phyloP scores from a whole-genome alignment of 352 stramenopile genomes.

The Pythium scleroteichum region DNA sequence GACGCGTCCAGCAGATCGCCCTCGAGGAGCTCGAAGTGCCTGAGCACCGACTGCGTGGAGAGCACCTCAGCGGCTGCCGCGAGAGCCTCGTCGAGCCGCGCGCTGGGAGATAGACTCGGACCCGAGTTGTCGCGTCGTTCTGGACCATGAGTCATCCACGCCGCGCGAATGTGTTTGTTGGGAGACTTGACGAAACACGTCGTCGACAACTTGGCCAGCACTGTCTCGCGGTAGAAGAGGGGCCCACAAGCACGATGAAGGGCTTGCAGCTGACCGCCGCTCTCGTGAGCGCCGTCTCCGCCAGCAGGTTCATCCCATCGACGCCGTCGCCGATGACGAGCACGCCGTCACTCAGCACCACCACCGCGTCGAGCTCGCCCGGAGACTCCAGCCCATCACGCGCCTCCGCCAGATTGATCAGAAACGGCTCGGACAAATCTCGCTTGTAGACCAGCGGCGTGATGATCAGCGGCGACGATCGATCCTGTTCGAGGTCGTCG shows the following conservation, averaged over 20 bases:
- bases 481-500: not conserved
- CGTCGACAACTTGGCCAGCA: not conserved
- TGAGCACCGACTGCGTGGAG: not conserved
- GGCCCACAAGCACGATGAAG: not conserved
- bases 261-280: not conserved
- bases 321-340: not conserved
- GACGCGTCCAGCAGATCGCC: constrained; percentile 11
- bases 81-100: not conserved
- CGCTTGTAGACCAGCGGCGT: not conserved
- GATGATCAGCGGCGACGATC: not conserved
- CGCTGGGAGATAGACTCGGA: not conserved
- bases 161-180: constrained; percentile 2
- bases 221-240: constrained; percentile 5
- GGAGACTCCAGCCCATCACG: not conserved
- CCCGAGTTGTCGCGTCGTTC: not conserved
- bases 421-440: not conserved
- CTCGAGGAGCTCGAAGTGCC: constrained; percentile 1
- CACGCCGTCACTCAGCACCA: not conserved
- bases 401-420: not conserved
- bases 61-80: not conserved
- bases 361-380: not conserved
- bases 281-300: not conserved
- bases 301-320: not conserved
- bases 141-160: not conserved
- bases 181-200: not conserved